These are phyloP conservation scores for Ascosphaera acerosa DNA, from an alignment of 2,329 filamentous ascomycete genomes.

Conservation along the genomic window DNA sequence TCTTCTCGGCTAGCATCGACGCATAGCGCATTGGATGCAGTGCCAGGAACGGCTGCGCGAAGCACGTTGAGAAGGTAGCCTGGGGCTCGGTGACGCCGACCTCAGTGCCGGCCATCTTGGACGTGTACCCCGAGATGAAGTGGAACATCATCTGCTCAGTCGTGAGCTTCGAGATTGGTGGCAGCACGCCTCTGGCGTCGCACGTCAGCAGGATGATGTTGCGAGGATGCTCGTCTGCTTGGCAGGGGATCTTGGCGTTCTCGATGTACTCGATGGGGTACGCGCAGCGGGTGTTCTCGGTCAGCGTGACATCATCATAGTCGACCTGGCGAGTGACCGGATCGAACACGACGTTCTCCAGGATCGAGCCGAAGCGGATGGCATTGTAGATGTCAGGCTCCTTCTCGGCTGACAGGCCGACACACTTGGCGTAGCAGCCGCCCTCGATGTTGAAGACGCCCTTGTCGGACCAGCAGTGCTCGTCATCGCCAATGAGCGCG, in stretches of 20 bases:
- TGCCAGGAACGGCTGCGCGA: conserved; percentile 95
- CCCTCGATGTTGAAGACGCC: conserved; percentile 99
- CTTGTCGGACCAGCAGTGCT: conserved; percentile 96
- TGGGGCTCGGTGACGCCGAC: conserved; percentile 91
- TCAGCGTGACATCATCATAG: conserved; percentile 85
- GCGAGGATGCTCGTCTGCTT: conserved; percentile 63
- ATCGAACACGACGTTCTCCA: conserved; percentile 98
- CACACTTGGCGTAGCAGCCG: conserved; percentile 97
- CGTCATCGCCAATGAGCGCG: conserved; percentile 87
- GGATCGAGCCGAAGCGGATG: conserved; percentile 87
- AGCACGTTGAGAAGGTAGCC: conserved; percentile 97
- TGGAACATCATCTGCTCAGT: conserved; percentile 98
- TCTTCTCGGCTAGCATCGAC: conserved; percentile 96
- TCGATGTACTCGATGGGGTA: conserved; percentile 98
- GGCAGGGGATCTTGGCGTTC: conserved; percentile 96
- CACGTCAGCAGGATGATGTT: conserved; percentile 98
- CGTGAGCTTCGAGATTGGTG: conserved; percentile 91
- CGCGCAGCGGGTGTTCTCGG: conserved; percentile 93
- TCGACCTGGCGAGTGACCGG: conserved; percentile 70
- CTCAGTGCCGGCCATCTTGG: conserved; percentile 99
- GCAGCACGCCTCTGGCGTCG: conserved; percentile 88
- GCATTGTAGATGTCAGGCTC: conserved; percentile 94
- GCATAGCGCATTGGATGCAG: conserved; percentile 99
- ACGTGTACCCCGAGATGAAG: conserved; percentile 99
- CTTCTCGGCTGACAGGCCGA: conserved; percentile 93